These are phyloP conservation scores for Cytospora piceicola DNA, from an alignment of 2,329 filamentous ascomycete species.

Conservation along the genomic window DNA sequence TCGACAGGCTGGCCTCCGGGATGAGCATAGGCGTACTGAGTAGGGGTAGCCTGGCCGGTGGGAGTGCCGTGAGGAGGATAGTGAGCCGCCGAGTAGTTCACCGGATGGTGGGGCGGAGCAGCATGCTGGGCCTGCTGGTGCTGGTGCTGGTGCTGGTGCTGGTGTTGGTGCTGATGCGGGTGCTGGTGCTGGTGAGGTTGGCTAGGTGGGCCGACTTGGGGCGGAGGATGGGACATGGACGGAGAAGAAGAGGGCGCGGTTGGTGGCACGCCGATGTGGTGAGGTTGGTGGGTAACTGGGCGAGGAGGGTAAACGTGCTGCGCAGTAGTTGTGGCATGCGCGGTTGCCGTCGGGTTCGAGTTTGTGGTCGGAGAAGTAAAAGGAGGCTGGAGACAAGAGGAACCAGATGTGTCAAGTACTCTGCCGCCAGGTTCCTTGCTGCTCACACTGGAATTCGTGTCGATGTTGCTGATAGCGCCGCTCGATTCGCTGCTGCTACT, in stretches of 20 bases:
- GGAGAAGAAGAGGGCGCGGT: constrained; percentile 23
- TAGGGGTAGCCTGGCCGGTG: constrained; percentile 26
- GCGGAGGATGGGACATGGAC: constrained; percentile 29
- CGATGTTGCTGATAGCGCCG: constrained; percentile 11
- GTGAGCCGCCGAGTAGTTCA: constrained; percentile 28
- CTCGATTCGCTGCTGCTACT: constrained; percentile 4
- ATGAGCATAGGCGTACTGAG: constrained; percentile 30
- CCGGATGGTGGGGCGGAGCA: constrained; percentile 26
- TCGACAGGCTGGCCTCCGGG: constrained; percentile 30
- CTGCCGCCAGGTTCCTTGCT: not conserved
- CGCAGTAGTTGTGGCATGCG: constrained; percentile 17
- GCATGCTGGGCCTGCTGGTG: constrained; percentile 24
- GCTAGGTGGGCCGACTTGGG: constrained; percentile 27
- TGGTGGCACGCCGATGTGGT: constrained; percentile 13
- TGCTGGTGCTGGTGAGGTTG: constrained; percentile 29
- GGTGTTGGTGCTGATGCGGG: constrained; percentile 21
- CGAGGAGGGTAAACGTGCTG: not conserved
- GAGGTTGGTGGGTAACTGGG: constrained; percentile 1
- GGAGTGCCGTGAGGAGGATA: constrained; percentile 31
- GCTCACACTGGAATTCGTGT: constrained; percentile 7
- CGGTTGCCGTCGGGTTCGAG: constrained; percentile 3
- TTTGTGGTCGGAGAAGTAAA: constrained; percentile 8
- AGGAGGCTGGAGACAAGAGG: constrained; percentile 5
- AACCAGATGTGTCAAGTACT: constrained; percentile 27
- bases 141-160: constrained; percentile 29